Percentiles rank a stretch among this genome's conserved stretches.
phyloP scores from a whole-genome alignment of 108 stramenopile genomes.

The Nitzschia palea region DNA sequence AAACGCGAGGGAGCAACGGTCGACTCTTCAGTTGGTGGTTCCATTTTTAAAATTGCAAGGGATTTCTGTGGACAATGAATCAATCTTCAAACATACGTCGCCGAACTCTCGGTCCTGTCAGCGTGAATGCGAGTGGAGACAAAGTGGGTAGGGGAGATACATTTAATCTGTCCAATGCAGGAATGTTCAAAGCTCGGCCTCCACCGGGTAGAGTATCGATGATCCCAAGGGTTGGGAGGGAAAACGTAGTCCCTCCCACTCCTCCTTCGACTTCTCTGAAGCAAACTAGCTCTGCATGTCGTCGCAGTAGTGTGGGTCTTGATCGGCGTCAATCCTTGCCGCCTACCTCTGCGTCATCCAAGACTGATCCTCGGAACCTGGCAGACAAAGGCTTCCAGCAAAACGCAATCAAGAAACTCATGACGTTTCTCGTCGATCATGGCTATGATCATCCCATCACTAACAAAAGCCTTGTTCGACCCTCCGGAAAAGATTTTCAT shows the following conservation, averaged over 20 bases:
- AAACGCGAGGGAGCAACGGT: no score
- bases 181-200: constrained; percentile 18
- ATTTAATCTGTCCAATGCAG: constrained; percentile 10
- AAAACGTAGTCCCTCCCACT: constrained; percentile 29
- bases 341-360: constrained; percentile 16
- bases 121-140: background rate
- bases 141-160: constrained; percentile 15
- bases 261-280: constrained; percentile 11
- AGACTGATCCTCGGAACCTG: constrained; percentile 56
- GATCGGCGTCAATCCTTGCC: constrained; percentile 35
- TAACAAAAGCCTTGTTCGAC: constrained; percentile 74
- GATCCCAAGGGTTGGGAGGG: constrained; percentile 46
- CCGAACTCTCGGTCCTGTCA: constrained; percentile 33
- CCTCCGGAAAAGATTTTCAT: constrained; percentile 94
- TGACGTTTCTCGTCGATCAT: constrained; percentile 66
- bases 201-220: constrained; percentile 40
- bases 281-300: constrained; percentile 4
- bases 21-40: no score
- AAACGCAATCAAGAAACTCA: constrained; percentile 64
- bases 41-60: no score
- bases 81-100: constrained; percentile 23
- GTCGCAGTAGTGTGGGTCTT: constrained; percentile 17
- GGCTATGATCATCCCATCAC: constrained; percentile 77
- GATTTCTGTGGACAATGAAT: no score
- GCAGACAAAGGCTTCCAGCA: constrained; percentile 76